A percentile compares a stretch with the other conserved stretches of the same genome.
Conservation (phyloP, 192 early-diverging fungal species). For the Backusella luteola region DNA sequence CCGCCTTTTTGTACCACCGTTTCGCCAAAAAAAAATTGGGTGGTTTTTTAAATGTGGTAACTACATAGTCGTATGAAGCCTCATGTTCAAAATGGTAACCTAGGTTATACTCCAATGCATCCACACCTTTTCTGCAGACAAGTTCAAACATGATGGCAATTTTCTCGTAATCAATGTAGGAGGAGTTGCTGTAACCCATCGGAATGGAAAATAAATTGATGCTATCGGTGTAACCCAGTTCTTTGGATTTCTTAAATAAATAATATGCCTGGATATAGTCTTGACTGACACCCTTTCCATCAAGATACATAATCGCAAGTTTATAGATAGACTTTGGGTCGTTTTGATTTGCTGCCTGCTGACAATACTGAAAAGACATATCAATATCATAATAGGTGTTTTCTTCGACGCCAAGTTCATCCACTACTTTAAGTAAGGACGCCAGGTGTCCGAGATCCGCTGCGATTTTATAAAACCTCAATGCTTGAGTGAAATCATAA, state of each 20-base stretch:
- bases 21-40: neutral
- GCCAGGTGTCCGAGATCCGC: neutral
- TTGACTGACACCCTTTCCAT: conserved; percentile 43
- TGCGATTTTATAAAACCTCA: neutral
- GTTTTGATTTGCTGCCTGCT: conserved; percentile 46
- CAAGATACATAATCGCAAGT: conserved; percentile 56
- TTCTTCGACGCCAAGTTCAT: neutral
- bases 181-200: neutral
- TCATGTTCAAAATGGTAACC: neutral
- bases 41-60: neutral
- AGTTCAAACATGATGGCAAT: neutral
- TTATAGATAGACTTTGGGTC: conserved; percentile 52
- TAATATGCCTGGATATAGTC: neutral
- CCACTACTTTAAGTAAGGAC: neutral
- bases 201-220: neutral
- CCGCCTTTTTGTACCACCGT: conserved; percentile 20
- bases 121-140: no score
- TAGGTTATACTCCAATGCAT: neutral
- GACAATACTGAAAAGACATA: conserved; percentile 24
- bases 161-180: neutral
- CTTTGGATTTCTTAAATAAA: neutral
- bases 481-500: neutral
- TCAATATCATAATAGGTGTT: conserved; percentile 16
- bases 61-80: neutral
- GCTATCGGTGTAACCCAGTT: neutral